Percentiles rank a stretch among this genome's conserved stretches.
These are phyloP conservation scores for Phylloporus gajari DNA, from an alignment of 1,284 basidiomycete species.

Conservation along the genomic window DNA sequence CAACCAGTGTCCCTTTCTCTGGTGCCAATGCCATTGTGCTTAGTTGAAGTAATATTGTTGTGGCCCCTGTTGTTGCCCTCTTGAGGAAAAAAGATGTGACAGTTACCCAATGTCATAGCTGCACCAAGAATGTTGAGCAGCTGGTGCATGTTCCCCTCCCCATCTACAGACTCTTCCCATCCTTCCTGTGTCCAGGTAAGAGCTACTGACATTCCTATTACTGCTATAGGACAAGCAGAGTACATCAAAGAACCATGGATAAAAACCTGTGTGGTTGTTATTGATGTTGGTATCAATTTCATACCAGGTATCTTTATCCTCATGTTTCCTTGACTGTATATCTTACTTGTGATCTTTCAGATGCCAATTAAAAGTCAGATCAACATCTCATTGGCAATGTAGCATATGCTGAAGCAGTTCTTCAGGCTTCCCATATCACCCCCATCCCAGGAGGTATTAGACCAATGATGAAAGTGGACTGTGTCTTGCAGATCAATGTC, in stretches of 20 bases:
- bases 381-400: slow-evolving; percentile 98
- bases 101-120: slow-evolving; percentile 97
- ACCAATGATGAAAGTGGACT: slow-evolving; percentile 76
- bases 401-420: slow-evolving; percentile 81
- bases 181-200: slow-evolving; percentile 64
- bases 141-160: slow-evolving; percentile 64
- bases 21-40: slow-evolving; percentile 92
- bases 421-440: slow-evolving; percentile 90
- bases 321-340: not conserved
- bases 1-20: slow-evolving; percentile 78
- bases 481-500: not conserved
- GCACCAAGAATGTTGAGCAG: slow-evolving; percentile 82
- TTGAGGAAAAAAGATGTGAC: slow-evolving; percentile 93
- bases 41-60: slow-evolving; percentile 98
- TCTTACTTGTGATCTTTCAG: slow-evolving; percentile 49
- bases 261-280: slow-evolving; percentile 93
- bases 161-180: slow-evolving; percentile 19
- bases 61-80: slow-evolving; percentile 93
- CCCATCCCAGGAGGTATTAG: slow-evolving; percentile 99
- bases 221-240: slow-evolving; percentile 92
- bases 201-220: slow-evolving; percentile 91
- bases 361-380: slow-evolving; percentile 92
- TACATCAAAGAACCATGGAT: slow-evolving; percentile 95
- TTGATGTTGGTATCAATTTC: slow-evolving; percentile 98
- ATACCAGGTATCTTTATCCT: slow-evolving; percentile 71